These are phyloP conservation scores for Boeremia exigua DNA, from an alignment of 2,329 filamentous ascomycete genomes.

Conservation along the genomic window DNA sequence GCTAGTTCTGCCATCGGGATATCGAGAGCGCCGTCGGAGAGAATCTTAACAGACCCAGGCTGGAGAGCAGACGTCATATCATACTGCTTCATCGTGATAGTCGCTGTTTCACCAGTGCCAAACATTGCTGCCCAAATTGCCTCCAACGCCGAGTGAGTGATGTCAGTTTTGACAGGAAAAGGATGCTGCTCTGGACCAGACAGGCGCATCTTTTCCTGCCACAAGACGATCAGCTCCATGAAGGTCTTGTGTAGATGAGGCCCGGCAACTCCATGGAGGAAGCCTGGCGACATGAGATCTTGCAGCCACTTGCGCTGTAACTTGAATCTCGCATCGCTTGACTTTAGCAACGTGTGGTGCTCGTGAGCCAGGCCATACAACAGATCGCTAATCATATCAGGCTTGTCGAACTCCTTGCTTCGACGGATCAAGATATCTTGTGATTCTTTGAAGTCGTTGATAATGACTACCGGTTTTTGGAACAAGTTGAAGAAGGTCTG, in stretches of 20 bases:
- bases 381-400: slow-evolving; percentile 40
- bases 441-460: slow-evolving; percentile 52
- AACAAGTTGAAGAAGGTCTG: slow-evolving; percentile 58
- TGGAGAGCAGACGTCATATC: slow-evolving; percentile 4
- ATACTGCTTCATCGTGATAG: slow-evolving; percentile 17
- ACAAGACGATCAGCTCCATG: slow-evolving; percentile 43
- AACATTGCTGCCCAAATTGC: slow-evolving; percentile 24
- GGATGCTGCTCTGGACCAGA: slow-evolving; percentile 19
- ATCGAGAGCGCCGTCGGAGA: slow-evolving; percentile 2
- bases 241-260: slow-evolving; percentile 45
- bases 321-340: slow-evolving; percentile 39
- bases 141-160: slow-evolving; percentile 30
- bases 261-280: slow-evolving; percentile 43
- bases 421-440: slow-evolving; percentile 51
- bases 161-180: slow-evolving; percentile 40
- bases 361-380: slow-evolving; percentile 44
- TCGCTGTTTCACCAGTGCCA: slow-evolving; percentile 11
- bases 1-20: slow-evolving; percentile 7
- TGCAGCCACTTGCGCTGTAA: slow-evolving; percentile 45
- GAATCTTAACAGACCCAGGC: not conserved
- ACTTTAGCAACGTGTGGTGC: slow-evolving; percentile 43
- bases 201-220: slow-evolving; percentile 37
- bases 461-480: slow-evolving; percentile 51
- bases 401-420: slow-evolving; percentile 56
- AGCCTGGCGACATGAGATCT: slow-evolving; percentile 49